phyloP scores from a whole-genome alignment of 441 rosid species.

The Adansonia grandidieri region DNA sequence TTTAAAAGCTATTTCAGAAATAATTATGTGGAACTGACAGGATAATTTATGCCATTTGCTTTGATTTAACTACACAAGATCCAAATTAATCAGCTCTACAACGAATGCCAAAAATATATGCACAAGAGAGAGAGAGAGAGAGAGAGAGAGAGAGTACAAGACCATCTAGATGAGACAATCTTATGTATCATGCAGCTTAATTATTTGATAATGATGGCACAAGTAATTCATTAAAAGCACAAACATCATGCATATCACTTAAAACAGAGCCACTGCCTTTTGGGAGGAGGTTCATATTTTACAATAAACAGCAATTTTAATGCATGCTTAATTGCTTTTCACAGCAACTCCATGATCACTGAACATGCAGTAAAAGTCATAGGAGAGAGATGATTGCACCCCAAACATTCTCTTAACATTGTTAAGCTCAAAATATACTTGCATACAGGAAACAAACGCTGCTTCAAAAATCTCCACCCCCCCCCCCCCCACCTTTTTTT shows the following conservation, averaged over 20 bases:
- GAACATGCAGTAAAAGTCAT: background rate
- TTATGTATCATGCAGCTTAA: background rate
- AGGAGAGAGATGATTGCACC: background rate
- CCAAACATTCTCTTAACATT: background rate
- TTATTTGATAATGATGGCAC: background rate
- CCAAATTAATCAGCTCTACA: background rate
- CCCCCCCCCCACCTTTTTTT: background rate
- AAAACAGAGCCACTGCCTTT: constrained; percentile 8
- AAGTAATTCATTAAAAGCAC: background rate
- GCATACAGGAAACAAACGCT: background rate
- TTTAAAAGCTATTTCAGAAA: constrained; percentile 12
- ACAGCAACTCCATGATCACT: background rate
- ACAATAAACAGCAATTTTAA: background rate
- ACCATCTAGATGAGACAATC: background rate
- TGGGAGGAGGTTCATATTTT: background rate
- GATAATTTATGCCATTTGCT: constrained; percentile 12
- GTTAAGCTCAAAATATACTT: background rate
- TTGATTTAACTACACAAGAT: background rate
- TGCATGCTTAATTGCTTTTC: background rate
- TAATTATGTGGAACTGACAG: background rate
- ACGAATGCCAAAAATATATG: background rate
- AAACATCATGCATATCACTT: background rate
- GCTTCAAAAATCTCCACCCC: background rate
- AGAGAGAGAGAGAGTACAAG: background rate
- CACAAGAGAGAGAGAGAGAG: background rate